Percentiles rank a stretch among this genome's conserved stretches.
phyloP scores from a whole-genome alignment of 805 yeast species.

The Cyberlindnera lachancei region DNA sequence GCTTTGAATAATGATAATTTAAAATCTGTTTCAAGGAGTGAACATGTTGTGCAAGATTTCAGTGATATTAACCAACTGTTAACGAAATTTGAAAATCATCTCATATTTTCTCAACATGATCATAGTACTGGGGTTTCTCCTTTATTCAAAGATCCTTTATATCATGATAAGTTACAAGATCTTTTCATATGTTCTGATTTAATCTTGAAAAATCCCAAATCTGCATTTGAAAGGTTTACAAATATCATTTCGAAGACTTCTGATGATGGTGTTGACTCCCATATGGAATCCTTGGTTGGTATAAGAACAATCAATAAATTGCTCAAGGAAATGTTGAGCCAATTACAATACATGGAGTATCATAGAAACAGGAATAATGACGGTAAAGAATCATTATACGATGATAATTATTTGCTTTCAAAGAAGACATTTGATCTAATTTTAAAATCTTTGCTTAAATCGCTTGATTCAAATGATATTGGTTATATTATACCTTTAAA shows the following conservation, averaged over 20 bases:
- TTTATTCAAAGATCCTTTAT: no score
- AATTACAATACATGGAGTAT: no score
- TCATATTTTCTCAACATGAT: no score
- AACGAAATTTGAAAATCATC: no score
- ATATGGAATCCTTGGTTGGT: no score
- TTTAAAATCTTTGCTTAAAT: background rate
- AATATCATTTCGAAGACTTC: conserved; percentile 1
- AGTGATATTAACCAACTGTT: no score
- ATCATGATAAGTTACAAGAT: conserved; percentile 8
- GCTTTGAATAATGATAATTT: no score
- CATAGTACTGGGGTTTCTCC: no score
- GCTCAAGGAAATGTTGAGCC: conserved; percentile 4
- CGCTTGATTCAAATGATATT: conserved; percentile 3
- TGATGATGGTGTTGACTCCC: conserved; percentile 5
- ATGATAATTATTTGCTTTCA: no score
- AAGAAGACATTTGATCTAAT: no score
- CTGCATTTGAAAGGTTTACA: conserved; percentile 8
- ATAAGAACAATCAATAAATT: conserved; percentile 10
- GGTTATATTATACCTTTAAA: conserved; percentile 3
- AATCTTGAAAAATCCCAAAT: conserved; percentile 2
- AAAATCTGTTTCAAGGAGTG: no score
- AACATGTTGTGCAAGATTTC: no score
- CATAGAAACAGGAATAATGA: background rate
- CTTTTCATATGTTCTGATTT: conserved; percentile 13
- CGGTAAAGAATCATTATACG: background rate